Evolutionary conservation across 768 basidiomycete species (phyloP).

Genomic region (Mycena belliarum): DNA sequence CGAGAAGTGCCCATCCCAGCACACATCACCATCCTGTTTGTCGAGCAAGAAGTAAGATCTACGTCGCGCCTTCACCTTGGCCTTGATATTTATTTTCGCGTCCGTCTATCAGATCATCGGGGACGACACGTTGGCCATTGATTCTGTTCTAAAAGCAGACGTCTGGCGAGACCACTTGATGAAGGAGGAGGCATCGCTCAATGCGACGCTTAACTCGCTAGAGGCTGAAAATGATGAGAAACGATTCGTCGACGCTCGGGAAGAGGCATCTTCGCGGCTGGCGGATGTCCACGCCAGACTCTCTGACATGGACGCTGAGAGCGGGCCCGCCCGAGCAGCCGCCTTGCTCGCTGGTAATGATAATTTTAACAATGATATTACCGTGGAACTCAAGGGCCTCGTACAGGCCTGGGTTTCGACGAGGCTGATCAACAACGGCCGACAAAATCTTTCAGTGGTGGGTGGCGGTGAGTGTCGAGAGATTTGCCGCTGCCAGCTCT

Average conservation of each 20-base stretch:
- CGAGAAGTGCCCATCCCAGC: slow-evolving; percentile 92
- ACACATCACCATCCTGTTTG: slow-evolving; percentile 96
- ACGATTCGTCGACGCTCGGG: slow-evolving; percentile 79
- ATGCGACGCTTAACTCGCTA: slow-evolving; percentile 68
- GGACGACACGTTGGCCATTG: slow-evolving; percentile 89
- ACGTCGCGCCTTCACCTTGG: neutral
- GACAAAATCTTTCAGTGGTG: slow-evolving; percentile 90
- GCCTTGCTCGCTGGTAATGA: slow-evolving; percentile 76
- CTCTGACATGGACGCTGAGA: slow-evolving; percentile 98
- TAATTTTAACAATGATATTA: neutral
- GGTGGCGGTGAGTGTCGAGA: slow-evolving; percentile 73
- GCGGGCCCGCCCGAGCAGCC: slow-evolving; percentile 92
- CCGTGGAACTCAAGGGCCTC: neutral
- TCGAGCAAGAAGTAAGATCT: slow-evolving; percentile 86
- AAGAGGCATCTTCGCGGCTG: slow-evolving; percentile 78
- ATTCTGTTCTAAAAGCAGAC: slow-evolving; percentile 98
- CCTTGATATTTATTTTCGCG: neutral
- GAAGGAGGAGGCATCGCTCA: slow-evolving; percentile 79
- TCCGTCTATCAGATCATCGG: slow-evolving; percentile 68
- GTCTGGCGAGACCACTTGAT: slow-evolving; percentile 95
- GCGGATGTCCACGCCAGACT: slow-evolving; percentile 88
- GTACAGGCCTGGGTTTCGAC: slow-evolving; percentile 83
- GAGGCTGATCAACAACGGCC: slow-evolving; percentile 83
- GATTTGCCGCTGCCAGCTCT: neutral
- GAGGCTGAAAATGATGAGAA: slow-evolving; percentile 79